Evolutionary conservation across 345 rosid species (phyloP), one percentile per base, ranked within the genome.

Genomic region (Camelina neglecta): DNA sequence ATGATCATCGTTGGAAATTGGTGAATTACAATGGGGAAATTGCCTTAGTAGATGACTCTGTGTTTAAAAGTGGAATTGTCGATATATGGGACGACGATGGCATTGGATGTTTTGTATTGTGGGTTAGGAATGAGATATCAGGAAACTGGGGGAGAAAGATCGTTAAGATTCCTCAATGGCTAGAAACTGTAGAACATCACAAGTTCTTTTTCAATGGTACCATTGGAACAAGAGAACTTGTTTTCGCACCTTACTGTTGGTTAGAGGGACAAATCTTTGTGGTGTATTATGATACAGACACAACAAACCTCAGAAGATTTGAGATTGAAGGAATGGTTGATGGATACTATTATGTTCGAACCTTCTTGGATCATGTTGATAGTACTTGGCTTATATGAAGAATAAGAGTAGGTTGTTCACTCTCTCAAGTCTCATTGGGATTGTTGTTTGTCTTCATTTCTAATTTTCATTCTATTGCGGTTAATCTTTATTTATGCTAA

Each of bases 321-420:
- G 2, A 4, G 15, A 1, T 26, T 11, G 54, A 44, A 44, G 49
- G 16, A 13, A 13, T 13, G n/a, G 49, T 12, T 13, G 49, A 5
- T 44, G 2, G 15, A 5, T 13, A 12, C 15, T 15, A 1, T 4
- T 4, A 4, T 61, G 21, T n/a, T 45, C 15, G 2, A 8, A 64
- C 38, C n/a, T 26, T 44, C 23, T 44, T 64, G 39, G 9, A 45
- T 45, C 68, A 64, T 64, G 23, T 26, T 8, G 67, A 63, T 44
- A 63, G 54, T 44, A 38, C 50, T 45, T 9, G 16, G 41, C 41
- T 64, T 64, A n/a, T n/a, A 8, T 64, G 26, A 64, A 33, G 53
- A 64, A n/a, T 16, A 38, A 8, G 38, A 35, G 26, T 18, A 36
- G 47, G 42, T 60, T 60, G 6, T 60, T 41, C 44, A 10, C 13